Percentiles rank a stretch among this genome's conserved stretches.
Evolutionary conservation across 345 rosid genomes (phyloP).

Genomic region (Citrus mangshanensis): DNA sequence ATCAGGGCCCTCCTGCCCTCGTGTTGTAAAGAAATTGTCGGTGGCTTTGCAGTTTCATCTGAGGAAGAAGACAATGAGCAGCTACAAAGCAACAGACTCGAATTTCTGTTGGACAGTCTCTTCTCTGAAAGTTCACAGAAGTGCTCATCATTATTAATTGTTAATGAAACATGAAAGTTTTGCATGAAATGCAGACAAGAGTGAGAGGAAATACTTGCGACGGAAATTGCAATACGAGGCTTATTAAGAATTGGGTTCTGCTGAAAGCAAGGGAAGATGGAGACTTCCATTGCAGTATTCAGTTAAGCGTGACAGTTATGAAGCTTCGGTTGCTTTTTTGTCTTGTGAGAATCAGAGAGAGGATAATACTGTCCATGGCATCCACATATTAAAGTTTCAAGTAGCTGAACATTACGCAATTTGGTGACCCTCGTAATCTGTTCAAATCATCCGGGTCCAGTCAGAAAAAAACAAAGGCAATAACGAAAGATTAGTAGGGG

Average conservation of each 20-base stretch:
- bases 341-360: not conserved
- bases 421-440: not conserved
- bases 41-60: slow-evolving; percentile 23
- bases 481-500: not conserved
- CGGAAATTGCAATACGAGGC: slow-evolving; percentile 22
- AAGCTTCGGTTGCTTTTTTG: not conserved
- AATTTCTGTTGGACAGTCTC: slow-evolving; percentile 21
- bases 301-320: slow-evolving; percentile 4
- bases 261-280: slow-evolving; percentile 35
- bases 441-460: not conserved
- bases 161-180: not conserved
- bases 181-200: not conserved
- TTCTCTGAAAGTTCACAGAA: slow-evolving; percentile 32
- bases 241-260: slow-evolving; percentile 23
- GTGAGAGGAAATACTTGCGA: slow-evolving; percentile 12
- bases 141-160: not conserved
- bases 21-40: slow-evolving; percentile 11
- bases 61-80: slow-evolving; percentile 52
- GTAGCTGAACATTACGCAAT: not conserved
- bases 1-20: slow-evolving; percentile 64
- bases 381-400: slow-evolving; percentile 27
- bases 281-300: slow-evolving; percentile 43
- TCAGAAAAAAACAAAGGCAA: not conserved
- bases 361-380: slow-evolving; percentile 23
- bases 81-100: slow-evolving; percentile 24